Evolutionary conservation across 345 rosid species (phyloP).

Genomic region (Eucalyptus erythrocorys): DNA sequence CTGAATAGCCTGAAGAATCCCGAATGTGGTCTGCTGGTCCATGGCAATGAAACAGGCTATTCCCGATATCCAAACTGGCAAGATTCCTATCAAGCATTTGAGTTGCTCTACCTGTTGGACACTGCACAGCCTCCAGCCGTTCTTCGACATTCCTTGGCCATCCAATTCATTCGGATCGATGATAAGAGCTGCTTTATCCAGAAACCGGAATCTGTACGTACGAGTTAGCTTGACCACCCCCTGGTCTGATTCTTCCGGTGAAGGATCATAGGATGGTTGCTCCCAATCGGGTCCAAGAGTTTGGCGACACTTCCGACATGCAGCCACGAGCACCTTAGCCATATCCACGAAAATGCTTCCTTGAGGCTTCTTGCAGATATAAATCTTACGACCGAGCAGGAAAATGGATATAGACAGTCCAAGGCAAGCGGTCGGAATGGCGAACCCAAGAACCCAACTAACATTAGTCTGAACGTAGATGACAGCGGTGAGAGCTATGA

Average conservation of each 20-base stretch:
- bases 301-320: constrained; percentile 22
- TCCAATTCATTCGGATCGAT: constrained; percentile 33
- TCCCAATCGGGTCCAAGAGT: not conserved
- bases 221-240: constrained; percentile 6
- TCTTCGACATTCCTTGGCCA: constrained; percentile 19
- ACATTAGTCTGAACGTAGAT: constrained; percentile 54
- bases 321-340: constrained; percentile 34
- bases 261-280: constrained; percentile 16
- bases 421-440: constrained; percentile 52
- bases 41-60: constrained; percentile 47
- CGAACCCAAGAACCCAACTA: constrained; percentile 58
- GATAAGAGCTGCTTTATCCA: constrained; percentile 49
- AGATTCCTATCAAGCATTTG: constrained; percentile 29
- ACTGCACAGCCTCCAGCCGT: constrained; percentile 49
- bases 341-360: constrained; percentile 49
- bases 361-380: constrained; percentile 29
- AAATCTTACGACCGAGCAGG: constrained; percentile 40
- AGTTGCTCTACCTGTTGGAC: constrained; percentile 52
- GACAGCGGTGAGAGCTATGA: constrained; percentile 47
- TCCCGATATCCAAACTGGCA: constrained; percentile 58
- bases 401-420: constrained; percentile 31
- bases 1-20: constrained; percentile 52
- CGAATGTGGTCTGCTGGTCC: constrained; percentile 57
- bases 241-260: not conserved
- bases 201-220: constrained; percentile 23